These are phyloP conservation scores for Aspergillus baeticus DNA, from an alignment of 495 filamentous ascomycete species.

Conservation along the genomic window DNA sequence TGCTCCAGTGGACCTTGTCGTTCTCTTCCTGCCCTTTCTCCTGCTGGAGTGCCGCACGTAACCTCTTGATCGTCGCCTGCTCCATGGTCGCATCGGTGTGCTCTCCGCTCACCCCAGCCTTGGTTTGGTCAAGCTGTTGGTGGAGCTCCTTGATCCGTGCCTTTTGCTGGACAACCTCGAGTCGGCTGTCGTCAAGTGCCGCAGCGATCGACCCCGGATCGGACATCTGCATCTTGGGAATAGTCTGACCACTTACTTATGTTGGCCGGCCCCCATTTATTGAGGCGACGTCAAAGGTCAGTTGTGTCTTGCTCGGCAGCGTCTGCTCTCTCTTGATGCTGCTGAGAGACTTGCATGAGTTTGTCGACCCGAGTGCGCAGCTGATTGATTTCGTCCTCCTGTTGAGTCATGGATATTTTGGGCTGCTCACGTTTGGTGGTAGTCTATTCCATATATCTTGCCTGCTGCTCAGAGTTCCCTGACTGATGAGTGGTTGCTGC, in stretches of 20 bases:
- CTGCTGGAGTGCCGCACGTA: conserved; percentile 10
- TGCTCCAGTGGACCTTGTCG: conserved; percentile 11
- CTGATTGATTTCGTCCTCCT: too few relatives aligned
- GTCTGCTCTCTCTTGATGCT: too few relatives aligned
- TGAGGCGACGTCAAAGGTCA: neutral
- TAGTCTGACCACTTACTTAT: conserved; percentile 12
- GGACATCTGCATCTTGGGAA: conserved; percentile 10
- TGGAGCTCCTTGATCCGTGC: conserved; percentile 6
- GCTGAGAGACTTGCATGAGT: too few relatives aligned
- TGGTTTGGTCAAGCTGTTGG: neutral
- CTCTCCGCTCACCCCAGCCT: neutral
- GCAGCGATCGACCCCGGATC: conserved; percentile 8
- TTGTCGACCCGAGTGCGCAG: too few relatives aligned
- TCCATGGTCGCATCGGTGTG: neutral
- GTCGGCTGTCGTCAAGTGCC: conserved; percentile 11
- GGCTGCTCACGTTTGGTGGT: too few relatives aligned
- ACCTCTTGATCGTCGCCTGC: neutral
- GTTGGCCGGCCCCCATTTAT: neutral
- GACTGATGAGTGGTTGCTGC: too few relatives aligned
- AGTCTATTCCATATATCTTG: too few relatives aligned
- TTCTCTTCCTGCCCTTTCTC: conserved; percentile 12
- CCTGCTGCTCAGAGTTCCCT: too few relatives aligned
- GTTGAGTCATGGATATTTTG: too few relatives aligned
- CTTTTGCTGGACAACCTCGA: conserved; percentile 8
- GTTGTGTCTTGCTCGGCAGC: too few relatives aligned